phyloP scores from a whole-genome alignment of 345 rosid genomes.

The Schrenkiella parvula region DNA sequence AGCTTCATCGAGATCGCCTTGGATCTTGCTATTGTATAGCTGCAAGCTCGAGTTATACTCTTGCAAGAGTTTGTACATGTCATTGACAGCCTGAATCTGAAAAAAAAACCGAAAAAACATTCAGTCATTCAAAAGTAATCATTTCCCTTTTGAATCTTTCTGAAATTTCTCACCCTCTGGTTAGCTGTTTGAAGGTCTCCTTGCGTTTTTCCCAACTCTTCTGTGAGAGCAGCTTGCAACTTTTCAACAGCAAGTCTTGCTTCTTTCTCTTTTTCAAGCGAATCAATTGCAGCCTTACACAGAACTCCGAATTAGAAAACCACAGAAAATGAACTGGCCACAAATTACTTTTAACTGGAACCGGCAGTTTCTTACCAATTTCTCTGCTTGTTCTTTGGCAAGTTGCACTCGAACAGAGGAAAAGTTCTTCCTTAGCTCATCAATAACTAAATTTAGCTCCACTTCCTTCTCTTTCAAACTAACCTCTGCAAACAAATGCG shows the following conservation, averaged over 20 bases:
- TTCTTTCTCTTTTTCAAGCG: constrained; percentile 78
- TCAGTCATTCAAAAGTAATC: constrained; percentile 1
- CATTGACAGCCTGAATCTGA: constrained; percentile 83
- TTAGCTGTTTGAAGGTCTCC: constrained; percentile 85
- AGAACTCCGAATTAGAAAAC: constrained; percentile 13
- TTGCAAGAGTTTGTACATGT: constrained; percentile 93
- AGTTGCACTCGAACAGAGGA: constrained; percentile 77
- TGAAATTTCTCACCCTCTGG: constrained; percentile 64
- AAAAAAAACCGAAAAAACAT: constrained; percentile 9
- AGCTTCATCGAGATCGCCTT: constrained; percentile 78
- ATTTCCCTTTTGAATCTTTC: neutral
- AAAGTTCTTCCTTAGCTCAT: constrained; percentile 76
- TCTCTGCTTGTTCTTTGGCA: constrained; percentile 85
- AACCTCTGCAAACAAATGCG: constrained; percentile 48
- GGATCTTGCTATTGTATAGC: constrained; percentile 84
- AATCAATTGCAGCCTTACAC: constrained; percentile 59
- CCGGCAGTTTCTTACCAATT: constrained; percentile 48
- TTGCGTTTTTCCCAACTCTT: constrained; percentile 75
- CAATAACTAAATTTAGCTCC: constrained; percentile 78
- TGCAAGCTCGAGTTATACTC: constrained; percentile 96
- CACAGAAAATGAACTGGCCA: neutral
- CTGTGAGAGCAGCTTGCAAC: constrained; percentile 64
- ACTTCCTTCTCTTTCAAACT: constrained; percentile 79
- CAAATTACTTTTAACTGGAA: neutral
- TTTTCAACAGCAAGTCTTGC: constrained; percentile 58